These are phyloP conservation scores for Aspergillus fructus DNA, from an alignment of 2,329 filamentous ascomycete species.

Conservation along the genomic window DNA sequence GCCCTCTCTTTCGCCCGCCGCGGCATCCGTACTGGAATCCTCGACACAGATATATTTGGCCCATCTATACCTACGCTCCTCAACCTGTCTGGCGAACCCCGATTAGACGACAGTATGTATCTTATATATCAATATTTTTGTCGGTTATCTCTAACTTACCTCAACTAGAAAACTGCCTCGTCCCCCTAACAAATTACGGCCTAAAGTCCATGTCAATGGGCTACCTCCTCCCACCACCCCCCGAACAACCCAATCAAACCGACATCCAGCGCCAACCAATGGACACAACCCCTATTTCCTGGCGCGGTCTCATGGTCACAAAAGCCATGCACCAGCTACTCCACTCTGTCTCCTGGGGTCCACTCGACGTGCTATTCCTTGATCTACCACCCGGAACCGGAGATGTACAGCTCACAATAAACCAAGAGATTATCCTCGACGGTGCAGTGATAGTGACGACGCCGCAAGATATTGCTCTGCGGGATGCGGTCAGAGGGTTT, in stretches of 20 bases:
- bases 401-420: conserved; percentile 94
- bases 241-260: conserved; percentile 16
- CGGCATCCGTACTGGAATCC: conserved; percentile 78
- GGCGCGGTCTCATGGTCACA: conserved; percentile 96
- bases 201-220: conserved; percentile 99
- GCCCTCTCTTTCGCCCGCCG: conserved; percentile 80
- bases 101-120: conserved; percentile 67
- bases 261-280: conserved; percentile 35
- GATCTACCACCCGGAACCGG: conserved; percentile 94
- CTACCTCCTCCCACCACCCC: conserved; percentile 20
- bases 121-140: background rate
- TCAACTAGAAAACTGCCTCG: conserved; percentile 54
- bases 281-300: conserved; percentile 74
- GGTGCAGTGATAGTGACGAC: conserved; percentile 85
- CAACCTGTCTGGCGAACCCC: conserved; percentile 75
- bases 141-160: background rate
- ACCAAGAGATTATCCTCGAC: conserved; percentile 86
- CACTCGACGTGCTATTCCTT: conserved; percentile 81
- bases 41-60: conserved; percentile 96
- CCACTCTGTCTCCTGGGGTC: conserved; percentile 92
- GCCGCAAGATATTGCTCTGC: conserved; percentile 86
- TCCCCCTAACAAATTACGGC: conserved; percentile 91
- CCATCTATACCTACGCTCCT: conserved; percentile 91
- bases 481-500: conserved; percentile 88
- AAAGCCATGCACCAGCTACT: conserved; percentile 94